Evolutionary conservation across 352 stramenopile species (phyloP), one percentile per base, ranked within the genome.

Genomic region (Globisporangium perplexum): DNA sequence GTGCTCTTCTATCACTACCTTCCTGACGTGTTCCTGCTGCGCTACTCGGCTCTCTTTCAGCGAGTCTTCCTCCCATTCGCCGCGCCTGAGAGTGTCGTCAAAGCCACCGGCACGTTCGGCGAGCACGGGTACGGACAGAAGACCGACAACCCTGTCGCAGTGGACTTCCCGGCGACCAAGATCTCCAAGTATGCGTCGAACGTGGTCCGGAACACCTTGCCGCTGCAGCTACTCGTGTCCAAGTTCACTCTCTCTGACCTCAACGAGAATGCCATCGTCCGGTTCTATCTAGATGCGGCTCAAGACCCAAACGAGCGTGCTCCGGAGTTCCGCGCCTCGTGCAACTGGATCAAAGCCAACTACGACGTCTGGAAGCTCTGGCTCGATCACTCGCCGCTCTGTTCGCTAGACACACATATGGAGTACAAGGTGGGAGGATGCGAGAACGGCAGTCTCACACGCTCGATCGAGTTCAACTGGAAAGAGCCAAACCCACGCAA

Each of bases 1-100:
- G 71, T 86, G 20, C 24, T 82, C 1, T 88, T 88, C 53, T 83
- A 79, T 43, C 65, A 84, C 45, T 84, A 62, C 28, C 52, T 83
- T 57, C 77, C 77, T 7, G 74, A 83, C 30, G 23, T 70, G 4
- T 83, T 86, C 50, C 66, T 78, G 4, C 51, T 75, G 14, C 46
- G 38, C 1, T 28, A 88, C 49, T 49, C 72, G 0, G 59, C 58
- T 0, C 22, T 64, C 15, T 83, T 86, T 24, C 41, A 76, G n/a
- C 69, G 74, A 3, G 62, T 88, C 7, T 69, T 69, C 18, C 48
- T 85, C 28, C 77, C 77, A 8, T 61, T 50, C 1, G 53, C 65
- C 0, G 42, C 63, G 0, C 63, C 74, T 0, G 72, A 67, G 20
- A 57, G 58, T 3, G 60, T 84, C 0, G 65, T 63, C 7, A 17